phyloP scores from a whole-genome alignment of 2,329 filamentous ascomycete genomes.

The Trichophyton schoenleinii region DNA sequence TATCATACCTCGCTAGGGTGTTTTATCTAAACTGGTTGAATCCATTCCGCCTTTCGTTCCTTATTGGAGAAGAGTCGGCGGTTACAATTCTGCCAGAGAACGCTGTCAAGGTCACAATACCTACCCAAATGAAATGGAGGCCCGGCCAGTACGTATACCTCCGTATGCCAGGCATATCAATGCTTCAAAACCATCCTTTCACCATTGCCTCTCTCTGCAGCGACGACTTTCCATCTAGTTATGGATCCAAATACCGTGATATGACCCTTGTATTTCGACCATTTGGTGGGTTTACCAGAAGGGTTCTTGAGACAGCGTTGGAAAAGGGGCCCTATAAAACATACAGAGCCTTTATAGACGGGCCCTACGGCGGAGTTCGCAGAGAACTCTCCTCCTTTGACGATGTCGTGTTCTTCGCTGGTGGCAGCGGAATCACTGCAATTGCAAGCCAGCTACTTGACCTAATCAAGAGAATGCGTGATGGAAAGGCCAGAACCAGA shows the following conservation, averaged over 20 bases:
- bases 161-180: constrained; percentile 79
- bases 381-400: constrained; percentile 84
- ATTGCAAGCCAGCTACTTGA: constrained; percentile 83
- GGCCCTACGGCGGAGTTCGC: constrained; percentile 89
- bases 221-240: constrained; percentile 83
- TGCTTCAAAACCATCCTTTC: constrained; percentile 90
- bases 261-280: constrained; percentile 86
- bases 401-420: constrained; percentile 82
- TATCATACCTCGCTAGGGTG: constrained; percentile 61
- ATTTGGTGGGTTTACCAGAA: constrained; percentile 78
- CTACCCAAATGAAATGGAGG: constrained; percentile 83
- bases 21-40: constrained; percentile 85
- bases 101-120: constrained; percentile 89
- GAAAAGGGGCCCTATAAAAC: constrained; percentile 82
- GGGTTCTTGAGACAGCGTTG: constrained; percentile 69
- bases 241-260: constrained; percentile 76
- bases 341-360: constrained; percentile 83
- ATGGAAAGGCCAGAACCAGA: constrained; percentile 84
- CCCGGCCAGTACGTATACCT: constrained; percentile 93
- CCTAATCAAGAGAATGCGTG: constrained; percentile 91
- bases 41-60: constrained; percentile 64
- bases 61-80: constrained; percentile 83
- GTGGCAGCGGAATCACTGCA: constrained; percentile 87
- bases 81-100: constrained; percentile 84
- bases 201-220: constrained; percentile 88